Percentiles rank a stretch among this genome's conserved stretches.
Evolutionary conservation across 768 basidiomycete species (phyloP).

Genomic region (Candolleomyces aberdarensis): DNA sequence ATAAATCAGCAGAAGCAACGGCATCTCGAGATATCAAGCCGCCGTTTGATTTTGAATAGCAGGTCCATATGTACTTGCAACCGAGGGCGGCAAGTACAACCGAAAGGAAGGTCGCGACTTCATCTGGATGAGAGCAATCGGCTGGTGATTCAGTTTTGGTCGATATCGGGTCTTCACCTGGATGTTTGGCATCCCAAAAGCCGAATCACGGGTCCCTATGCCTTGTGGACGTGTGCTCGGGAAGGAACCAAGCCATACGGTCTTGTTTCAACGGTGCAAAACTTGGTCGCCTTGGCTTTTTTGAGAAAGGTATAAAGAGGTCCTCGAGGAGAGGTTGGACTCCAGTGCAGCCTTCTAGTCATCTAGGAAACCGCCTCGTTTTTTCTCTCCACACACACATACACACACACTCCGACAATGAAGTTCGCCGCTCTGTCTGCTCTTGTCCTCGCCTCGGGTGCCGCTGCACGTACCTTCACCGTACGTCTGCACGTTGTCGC

Average conservation of each 20-base stretch:
- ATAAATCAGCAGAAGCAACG: too few relatives aligned
- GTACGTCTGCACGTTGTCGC: conserved; percentile 24
- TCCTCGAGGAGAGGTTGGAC: too few relatives aligned
- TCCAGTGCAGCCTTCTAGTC: too few relatives aligned
- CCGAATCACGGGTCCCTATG: not conserved
- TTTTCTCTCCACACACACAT: too few relatives aligned
- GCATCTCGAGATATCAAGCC: too few relatives aligned
- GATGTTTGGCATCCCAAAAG: not conserved
- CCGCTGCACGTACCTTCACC: conserved; percentile 40
- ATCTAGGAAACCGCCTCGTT: too few relatives aligned
- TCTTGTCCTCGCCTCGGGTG: conserved; percentile 8
- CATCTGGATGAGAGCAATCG: too few relatives aligned
- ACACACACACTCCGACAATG: conserved; percentile 2
- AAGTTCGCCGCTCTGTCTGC: conserved; percentile 2
- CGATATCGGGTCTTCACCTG: not conserved
- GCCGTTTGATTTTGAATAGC: too few relatives aligned
- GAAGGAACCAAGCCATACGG: not conserved
- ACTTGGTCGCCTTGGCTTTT: not conserved
- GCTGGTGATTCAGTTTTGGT: not conserved
- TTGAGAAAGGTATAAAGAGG: too few relatives aligned
- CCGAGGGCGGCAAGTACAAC: too few relatives aligned
- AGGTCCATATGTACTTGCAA: too few relatives aligned
- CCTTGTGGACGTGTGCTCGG: not conserved
- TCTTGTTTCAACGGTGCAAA: not conserved
- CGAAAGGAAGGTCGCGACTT: too few relatives aligned